Conservation (phyloP, 1,284 basidiomycete species). For the Trichosporon coremiiforme region DNA sequence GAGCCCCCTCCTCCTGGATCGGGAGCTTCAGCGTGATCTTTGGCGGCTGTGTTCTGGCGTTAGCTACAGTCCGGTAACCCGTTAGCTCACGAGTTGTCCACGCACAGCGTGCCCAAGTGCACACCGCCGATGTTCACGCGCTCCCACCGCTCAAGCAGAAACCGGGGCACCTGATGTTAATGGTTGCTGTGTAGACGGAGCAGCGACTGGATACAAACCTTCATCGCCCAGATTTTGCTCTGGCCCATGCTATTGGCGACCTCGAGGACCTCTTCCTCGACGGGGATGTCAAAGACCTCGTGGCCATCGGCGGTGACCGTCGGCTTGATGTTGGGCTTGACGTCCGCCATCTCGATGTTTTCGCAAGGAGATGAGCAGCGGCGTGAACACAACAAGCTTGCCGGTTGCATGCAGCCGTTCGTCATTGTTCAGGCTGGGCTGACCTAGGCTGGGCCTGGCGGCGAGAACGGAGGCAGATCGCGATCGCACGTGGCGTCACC, state of each 20-base stretch:
- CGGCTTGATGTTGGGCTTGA: conserved; percentile 32
- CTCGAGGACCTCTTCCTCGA: conserved; percentile 44
- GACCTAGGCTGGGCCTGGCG: neutral
- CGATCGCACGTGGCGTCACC: conserved; percentile 1
- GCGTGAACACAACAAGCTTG: neutral
- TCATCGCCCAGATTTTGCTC: conserved; percentile 50
- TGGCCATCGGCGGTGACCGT: conserved; percentile 25
- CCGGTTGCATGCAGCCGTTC: neutral
- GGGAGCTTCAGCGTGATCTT: conserved; percentile 33
- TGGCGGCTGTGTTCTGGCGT: conserved; percentile 22
- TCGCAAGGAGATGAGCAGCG: conserved; percentile 1
- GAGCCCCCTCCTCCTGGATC: conserved; percentile 17
- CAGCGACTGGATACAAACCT: conserved; percentile 28
- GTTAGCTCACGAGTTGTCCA: conserved; percentile 56
- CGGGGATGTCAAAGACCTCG: conserved; percentile 33
- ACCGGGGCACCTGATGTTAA: conserved; percentile 57
- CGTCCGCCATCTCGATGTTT: conserved; percentile 11
- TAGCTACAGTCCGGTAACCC: neutral
- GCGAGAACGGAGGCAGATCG: conserved; percentile 9
- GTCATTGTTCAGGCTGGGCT: conserved; percentile 12
- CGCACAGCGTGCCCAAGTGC: conserved; percentile 58
- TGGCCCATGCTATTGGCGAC: conserved; percentile 33
- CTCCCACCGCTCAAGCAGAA: conserved; percentile 60
- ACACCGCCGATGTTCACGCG: conserved; percentile 57
- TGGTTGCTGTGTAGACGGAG: neutral